Percentiles rank a stretch among this genome's conserved stretches.
phyloP scores from a whole-genome alignment of 208 protist species.

The Tetramitus jugosus region DNA sequence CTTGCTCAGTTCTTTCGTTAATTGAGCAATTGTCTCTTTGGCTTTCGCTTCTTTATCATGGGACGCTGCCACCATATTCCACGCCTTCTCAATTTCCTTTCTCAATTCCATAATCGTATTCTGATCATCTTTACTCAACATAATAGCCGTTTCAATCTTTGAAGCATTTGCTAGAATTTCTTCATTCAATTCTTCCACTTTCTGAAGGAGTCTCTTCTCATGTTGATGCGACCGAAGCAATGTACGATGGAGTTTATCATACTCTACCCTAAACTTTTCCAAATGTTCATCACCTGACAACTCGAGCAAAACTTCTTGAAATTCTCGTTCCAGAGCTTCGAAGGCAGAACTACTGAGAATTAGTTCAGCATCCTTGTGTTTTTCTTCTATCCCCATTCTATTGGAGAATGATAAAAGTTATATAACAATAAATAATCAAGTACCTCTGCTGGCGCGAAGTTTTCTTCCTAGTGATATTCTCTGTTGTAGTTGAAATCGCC shows the following conservation, averaged over 20 bases:
- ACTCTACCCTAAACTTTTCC: constrained; percentile 86
- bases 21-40: constrained; percentile 77
- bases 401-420: background rate
- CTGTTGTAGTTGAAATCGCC: no score
- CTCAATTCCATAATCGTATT: constrained; percentile 80
- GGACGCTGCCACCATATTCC: constrained; percentile 90
- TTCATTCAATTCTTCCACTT: constrained; percentile 79
- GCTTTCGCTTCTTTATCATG: constrained; percentile 89
- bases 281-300: constrained; percentile 83
- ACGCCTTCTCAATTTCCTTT: constrained; percentile 90
- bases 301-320: constrained; percentile 76
- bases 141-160: constrained; percentile 90
- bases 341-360: constrained; percentile 57
- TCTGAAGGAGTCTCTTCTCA: constrained; percentile 87
- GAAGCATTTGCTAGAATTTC: constrained; percentile 85
- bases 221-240: constrained; percentile 91
- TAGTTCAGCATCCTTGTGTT: constrained; percentile 41
- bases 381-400: constrained; percentile 20
- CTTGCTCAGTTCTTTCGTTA: constrained; percentile 86
- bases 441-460: no score
- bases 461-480: no score
- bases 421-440: no score
- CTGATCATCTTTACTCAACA: constrained; percentile 89
- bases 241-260: constrained; percentile 92
- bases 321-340: constrained; percentile 83